Evolutionary conservation across 1,284 basidiomycete species (phyloP), one percentile per base, ranked within the genome.

Genomic region (Melampsora larici-populina): DNA sequence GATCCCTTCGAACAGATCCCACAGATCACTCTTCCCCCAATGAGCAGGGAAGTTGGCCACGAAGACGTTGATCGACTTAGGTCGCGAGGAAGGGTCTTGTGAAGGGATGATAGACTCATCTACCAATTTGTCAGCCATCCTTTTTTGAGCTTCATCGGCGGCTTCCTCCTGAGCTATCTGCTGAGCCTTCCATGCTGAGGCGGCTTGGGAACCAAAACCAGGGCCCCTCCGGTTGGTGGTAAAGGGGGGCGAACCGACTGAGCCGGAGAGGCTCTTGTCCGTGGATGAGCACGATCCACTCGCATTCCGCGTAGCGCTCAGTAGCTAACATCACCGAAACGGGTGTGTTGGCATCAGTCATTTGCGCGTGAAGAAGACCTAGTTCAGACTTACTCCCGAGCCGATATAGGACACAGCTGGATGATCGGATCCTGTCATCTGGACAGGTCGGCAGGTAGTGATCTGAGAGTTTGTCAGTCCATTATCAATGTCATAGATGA

Each of bases 1-100:
- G 36, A 75, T 75, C 33, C 72, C 72, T 43, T 75, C 72, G 51
- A 75, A 75, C 40, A 75, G 64, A 60, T 75, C 72, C 72, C 72
- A 75, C 24, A 75, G 64, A 49, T 75, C 72, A 51, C 72, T 75
- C 51, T 75, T 75, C 36, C 49, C 67, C 72, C 72, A 75, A 31
- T 75, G 72, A 29, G 72, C 43, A 51, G 72, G 72, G 31, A 75
- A 75, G 72, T 75, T 75, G 8, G 72, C 64, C 17, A 75, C 72
- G 64, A 75, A 75, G 18, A 75, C 72, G 46, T 75, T 75, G 29
- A 64, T 75, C 43, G 72, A 65, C 6, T 48, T 26, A 9, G 60
- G 29, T 49, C 65, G 18, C 3, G 29, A 31, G 48, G 48, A 43
- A n/a, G 64, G 48, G 36, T 75, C 36, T 31, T 67, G 65, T 24